phyloP scores from a whole-genome alignment of 768 basidiomycete genomes.

The Mrakia gelida region DNA sequence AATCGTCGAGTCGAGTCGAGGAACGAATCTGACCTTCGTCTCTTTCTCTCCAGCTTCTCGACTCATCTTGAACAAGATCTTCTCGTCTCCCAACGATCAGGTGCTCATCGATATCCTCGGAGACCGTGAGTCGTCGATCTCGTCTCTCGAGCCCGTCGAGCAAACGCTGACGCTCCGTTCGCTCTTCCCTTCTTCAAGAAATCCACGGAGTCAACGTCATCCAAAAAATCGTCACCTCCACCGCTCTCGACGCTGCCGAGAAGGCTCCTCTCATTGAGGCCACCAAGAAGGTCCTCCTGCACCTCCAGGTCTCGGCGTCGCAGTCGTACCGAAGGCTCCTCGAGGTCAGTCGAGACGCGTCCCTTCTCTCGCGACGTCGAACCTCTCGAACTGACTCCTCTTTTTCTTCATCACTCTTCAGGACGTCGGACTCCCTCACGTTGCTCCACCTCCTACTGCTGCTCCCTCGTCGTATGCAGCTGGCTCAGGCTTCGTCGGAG shows the following conservation, averaged over 20 bases:
- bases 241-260: conserved; percentile 69
- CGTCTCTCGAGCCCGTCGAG: neutral
- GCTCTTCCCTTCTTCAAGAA: conserved; percentile 42
- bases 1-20: neutral
- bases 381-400: too few species aligned
- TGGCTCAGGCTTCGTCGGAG: neutral
- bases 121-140: conserved; percentile 52
- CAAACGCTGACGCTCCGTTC: neutral
- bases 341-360: conserved; percentile 46
- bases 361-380: neutral
- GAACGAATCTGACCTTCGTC: neutral
- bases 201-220: conserved; percentile 81
- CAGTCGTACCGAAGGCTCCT: conserved; percentile 90
- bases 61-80: conserved; percentile 82
- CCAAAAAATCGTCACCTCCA: conserved; percentile 84
- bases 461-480: neutral
- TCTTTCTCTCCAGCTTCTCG: conserved; percentile 54
- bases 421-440: conserved; percentile 78
- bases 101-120: conserved; percentile 88
- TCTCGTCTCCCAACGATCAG: conserved; percentile 82
- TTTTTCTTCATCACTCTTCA: neutral
- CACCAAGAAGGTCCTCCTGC: conserved; percentile 78
- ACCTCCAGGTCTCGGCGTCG: conserved; percentile 87
- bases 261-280: conserved; percentile 72
- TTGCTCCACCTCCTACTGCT: conserved; percentile 43